Evolutionary conservation across 2,329 filamentous ascomycete species (phyloP).

Genomic region (Pseudogymnoascus verrucosus): DNA sequence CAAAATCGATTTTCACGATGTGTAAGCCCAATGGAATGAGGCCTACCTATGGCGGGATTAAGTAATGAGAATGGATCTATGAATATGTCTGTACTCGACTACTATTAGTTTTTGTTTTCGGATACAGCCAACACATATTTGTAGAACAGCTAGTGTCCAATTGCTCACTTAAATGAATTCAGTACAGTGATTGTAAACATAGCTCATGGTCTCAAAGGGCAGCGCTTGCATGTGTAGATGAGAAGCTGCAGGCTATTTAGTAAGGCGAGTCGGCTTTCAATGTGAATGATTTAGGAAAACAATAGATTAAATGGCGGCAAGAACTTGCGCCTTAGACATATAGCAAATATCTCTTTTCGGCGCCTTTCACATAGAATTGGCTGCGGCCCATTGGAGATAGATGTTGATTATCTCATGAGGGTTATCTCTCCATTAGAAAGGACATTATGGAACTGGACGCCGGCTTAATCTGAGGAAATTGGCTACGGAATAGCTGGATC

Average conservation of each 20-base stretch:
- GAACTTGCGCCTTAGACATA: conserved; percentile 18
- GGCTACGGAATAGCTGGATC: too few relatives aligned
- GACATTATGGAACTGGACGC: too few relatives aligned
- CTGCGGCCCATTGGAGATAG: too few relatives aligned
- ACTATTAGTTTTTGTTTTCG: neutral
- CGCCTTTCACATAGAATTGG: too few relatives aligned
- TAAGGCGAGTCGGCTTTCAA: conserved; percentile 9
- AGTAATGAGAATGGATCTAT: neutral
- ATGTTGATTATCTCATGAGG: too few relatives aligned
- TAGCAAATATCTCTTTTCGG: too few relatives aligned
- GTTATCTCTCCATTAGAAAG: too few relatives aligned
- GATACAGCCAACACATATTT: neutral
- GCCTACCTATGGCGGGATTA: neutral
- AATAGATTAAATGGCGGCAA: conserved; percentile 24
- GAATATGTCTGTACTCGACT: neutral
- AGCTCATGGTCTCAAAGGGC: conserved; percentile 26
- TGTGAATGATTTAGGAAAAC: conserved; percentile 13
- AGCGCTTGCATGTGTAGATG: conserved; percentile 20
- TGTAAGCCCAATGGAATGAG: neutral
- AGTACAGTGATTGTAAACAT: conserved; percentile 26
- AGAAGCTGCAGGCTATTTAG: conserved; percentile 17
- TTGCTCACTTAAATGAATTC: conserved; percentile 21
- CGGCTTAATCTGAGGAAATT: too few relatives aligned
- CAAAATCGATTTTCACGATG: conserved; percentile 17
- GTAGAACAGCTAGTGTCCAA: neutral